phyloP scores from a whole-genome alignment of 306 rosid species.

The Rosa multiflora region DNA sequence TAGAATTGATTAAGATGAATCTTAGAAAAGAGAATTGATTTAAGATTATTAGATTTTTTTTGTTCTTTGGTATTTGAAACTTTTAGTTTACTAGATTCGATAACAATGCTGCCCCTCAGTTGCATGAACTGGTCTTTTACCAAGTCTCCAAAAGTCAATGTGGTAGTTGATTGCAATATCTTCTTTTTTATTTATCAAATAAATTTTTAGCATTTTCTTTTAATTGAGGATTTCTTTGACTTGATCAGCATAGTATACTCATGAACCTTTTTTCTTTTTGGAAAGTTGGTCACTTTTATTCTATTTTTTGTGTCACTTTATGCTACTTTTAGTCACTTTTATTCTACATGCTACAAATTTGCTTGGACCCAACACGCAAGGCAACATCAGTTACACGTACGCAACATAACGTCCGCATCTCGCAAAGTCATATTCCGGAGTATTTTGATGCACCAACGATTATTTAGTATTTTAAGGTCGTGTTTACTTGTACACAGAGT shows the following conservation, averaged over 20 bases:
- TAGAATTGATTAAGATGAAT: no score
- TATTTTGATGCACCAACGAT: no score
- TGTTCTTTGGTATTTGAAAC: not conserved
- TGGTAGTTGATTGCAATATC: not conserved
- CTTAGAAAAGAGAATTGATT: not conserved
- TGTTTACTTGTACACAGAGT: no score
- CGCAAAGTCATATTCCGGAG: no score
- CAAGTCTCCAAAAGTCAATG: not conserved
- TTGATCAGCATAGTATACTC: not conserved
- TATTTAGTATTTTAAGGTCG: no score
- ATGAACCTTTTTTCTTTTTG: not conserved
- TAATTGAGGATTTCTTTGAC: not conserved
- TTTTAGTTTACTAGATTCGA: not conserved
- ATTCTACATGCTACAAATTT: not conserved
- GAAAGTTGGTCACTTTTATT: not conserved
- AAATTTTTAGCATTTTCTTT: not conserved
- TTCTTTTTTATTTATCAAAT: not conserved
- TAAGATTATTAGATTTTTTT: not conserved
- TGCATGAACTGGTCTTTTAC: slow-evolving; percentile 7
- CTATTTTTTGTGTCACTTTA: not conserved
- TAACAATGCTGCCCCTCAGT: not conserved
- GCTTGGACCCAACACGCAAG: not conserved
- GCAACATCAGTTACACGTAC: not conserved
- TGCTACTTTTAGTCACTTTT: not conserved
- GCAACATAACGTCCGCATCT: not conserved